These are phyloP conservation scores for Ehretia macrophylla DNA, from an alignment of 257 asterid genomes.

Conservation along the genomic window DNA sequence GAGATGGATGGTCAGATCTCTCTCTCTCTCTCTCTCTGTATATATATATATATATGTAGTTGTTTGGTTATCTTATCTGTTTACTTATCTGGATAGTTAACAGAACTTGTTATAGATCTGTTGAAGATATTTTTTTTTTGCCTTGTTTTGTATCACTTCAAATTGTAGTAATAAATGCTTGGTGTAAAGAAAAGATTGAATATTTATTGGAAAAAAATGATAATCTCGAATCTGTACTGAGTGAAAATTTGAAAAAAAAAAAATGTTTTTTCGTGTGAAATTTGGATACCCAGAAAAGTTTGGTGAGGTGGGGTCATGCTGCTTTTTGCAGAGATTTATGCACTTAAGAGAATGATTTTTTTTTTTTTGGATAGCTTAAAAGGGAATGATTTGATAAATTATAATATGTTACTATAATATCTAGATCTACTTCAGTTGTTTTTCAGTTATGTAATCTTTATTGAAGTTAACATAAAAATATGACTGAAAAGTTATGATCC, in stretches of 20 bases:
- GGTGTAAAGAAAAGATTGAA: too few relatives aligned
- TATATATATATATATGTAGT: slow-evolving; percentile 1
- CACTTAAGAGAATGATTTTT: neutral
- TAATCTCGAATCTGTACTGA: slow-evolving; percentile 6
- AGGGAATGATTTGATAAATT: too few relatives aligned
- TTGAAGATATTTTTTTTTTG: neutral
- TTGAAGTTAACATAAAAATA: too few relatives aligned
- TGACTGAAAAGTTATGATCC: too few relatives aligned
- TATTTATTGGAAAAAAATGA: neutral
- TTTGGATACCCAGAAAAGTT: neutral
- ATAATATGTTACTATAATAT: neutral
- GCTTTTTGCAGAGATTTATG: neutral
- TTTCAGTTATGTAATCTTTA: neutral
- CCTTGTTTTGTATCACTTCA: too few relatives aligned
- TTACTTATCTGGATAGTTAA: neutral
- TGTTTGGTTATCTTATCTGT: slow-evolving; percentile 2
- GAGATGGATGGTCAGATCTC: slow-evolving; percentile 97
- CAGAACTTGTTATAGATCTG: neutral
- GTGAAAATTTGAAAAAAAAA: slow-evolving; percentile 1
- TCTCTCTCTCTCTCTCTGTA: neutral
- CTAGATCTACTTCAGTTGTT: neutral
- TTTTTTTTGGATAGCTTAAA: too few relatives aligned
- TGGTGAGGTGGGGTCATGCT: neutral
- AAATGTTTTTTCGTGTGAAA: slow-evolving; percentile 1
- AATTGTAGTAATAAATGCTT: too few relatives aligned